Evolutionary conservation across 2,329 filamentous ascomycete species (phyloP), one percentile per base, ranked within the genome.

Genomic region (Talaromyces sp.): DNA sequence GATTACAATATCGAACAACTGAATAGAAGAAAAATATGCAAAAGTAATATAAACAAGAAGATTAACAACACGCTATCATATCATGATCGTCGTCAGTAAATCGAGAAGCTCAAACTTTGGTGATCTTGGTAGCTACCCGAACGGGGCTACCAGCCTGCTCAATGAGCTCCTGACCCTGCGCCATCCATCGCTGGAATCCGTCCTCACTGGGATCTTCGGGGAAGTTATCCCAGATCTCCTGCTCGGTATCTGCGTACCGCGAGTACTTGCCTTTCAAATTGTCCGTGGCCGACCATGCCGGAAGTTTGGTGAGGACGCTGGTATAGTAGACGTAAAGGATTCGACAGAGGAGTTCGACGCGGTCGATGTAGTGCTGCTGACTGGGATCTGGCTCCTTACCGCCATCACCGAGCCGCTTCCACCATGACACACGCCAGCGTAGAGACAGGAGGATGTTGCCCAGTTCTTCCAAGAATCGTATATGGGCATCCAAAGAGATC

Each of bases 271-370:
- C 79, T 66, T 79, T 78, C 27, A 77, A 74, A 15, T 75, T 74
- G 61, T 76, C 73, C 4, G 73, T 66, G 1, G 69, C 70, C 3
- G 72, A 75, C 77, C 78, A 80, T 0, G 78, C 76, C 0, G 76
- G 78, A 17, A 81, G 68, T 65, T 80, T 80, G 17, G 78, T 77
- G 41, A 78, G 69, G 2, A 80, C 76, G 60, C 75, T 78, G 25
- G 78, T 81, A 67, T 80, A 82, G 69, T 81, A 82, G 50, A 81
- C 80, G 65, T 82, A 82, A 8, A 82, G 73, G 49, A 81, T 78
- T 52, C 78, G 72, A 69, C 79, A 81, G 15, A 81, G 74, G 22
- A 76, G 69, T 43, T 77, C 74, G 9, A 80, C 79, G 3, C 79
- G 76, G 33, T 77, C 73, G 47, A 78, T 71, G 41, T 79, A 80